A percentile compares a stretch with the other conserved stretches of the same genome.
Conservation (phyloP, 805 yeast species). For the Jamesozyma hellenica region DNA sequence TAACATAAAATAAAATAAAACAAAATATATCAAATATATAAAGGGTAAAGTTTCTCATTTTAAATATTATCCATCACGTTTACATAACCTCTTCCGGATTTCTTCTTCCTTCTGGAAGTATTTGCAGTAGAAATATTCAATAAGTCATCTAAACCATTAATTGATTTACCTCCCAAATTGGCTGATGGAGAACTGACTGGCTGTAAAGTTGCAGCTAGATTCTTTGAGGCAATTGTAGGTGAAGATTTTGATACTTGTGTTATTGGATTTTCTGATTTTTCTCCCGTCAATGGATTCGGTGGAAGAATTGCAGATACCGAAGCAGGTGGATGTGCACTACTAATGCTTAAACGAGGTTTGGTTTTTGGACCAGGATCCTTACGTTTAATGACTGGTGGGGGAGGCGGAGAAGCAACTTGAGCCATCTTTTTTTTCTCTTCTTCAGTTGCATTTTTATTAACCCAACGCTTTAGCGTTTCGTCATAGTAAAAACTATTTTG, state of each 20-base stretch:
- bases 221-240: conserved; percentile 4
- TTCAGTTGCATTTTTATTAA: conserved; percentile 54
- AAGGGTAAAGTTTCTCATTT: background rate
- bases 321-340: conserved; percentile 22
- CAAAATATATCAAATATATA: background rate
- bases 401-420: conserved; percentile 67
- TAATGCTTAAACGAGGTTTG: conserved; percentile 33
- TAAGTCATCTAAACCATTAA: conserved; percentile 40
- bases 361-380: conserved; percentile 26
- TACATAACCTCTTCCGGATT: conserved; percentile 50
- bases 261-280: conserved; percentile 10
- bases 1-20: too few species aligned
- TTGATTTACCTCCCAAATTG: conserved; percentile 25
- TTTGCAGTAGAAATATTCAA: conserved; percentile 29
- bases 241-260: conserved; percentile 1
- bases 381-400: conserved; percentile 34
- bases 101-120: conserved; percentile 32
- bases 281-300: conserved; percentile 26
- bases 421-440: conserved; percentile 51
- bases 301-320: conserved; percentile 3
- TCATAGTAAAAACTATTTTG: conserved; percentile 61
- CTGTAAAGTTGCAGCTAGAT: conserved; percentile 14
- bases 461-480: conserved; percentile 79
- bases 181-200: conserved; percentile 8
- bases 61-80: conserved; percentile 42